Evolutionary conservation across 176 grass and related monocot genomes (phyloP).

Genomic region (Elaeis guineensis): DNA sequence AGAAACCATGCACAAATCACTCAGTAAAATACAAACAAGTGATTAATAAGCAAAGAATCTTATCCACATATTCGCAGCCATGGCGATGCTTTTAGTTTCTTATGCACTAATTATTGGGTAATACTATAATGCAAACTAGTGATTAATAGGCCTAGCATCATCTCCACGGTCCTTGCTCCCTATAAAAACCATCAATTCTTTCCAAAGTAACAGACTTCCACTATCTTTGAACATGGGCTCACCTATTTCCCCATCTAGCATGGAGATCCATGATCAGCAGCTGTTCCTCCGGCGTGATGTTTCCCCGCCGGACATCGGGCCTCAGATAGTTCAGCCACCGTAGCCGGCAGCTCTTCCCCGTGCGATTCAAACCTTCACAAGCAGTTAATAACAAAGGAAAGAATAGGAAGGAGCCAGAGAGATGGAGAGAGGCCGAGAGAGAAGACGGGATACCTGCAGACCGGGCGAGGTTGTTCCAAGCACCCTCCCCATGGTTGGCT

Average conservation of each 20-base stretch:
- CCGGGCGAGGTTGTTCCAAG: conserved; percentile 15
- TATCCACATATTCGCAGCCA: background rate
- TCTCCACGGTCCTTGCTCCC: background rate
- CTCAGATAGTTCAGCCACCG: conserved; percentile 30
- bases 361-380: conserved; percentile 18
- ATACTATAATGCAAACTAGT: background rate
- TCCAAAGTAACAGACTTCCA: background rate
- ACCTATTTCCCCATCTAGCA: conserved; percentile 26
- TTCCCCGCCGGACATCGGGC: conserved; percentile 20
- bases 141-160: background rate
- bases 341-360: conserved; percentile 29
- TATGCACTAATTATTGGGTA: background rate
- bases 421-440: too few species aligned
- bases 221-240: background rate
- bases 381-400: background rate
- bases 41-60: too few species aligned
- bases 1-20: too few species aligned
- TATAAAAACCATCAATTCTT: too few species aligned
- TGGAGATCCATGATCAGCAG: conserved; percentile 28
- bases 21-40: too few species aligned
- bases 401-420: too few species aligned
- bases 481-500: conserved; percentile 16
- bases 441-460: conserved; percentile 3
- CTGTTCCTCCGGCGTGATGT: conserved; percentile 26
- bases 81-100: background rate